A percentile compares a stretch with the other conserved stretches of the same genome.
Evolutionary conservation across 1,284 basidiomycete genomes (phyloP).

Genomic region (Sphagnurus paluster): DNA sequence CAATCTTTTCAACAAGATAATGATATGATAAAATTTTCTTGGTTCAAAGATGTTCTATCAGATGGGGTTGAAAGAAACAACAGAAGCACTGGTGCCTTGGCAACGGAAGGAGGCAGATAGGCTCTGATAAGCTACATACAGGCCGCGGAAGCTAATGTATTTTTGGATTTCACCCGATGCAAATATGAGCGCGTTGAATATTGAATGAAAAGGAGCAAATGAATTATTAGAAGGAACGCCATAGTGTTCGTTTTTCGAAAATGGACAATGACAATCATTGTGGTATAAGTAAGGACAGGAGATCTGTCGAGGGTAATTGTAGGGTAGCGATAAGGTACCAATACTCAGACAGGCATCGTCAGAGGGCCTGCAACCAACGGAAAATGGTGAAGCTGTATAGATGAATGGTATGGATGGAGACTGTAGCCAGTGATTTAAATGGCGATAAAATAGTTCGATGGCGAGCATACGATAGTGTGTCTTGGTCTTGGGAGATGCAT

Average conservation of each 20-base stretch:
- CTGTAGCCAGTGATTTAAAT: conserved; percentile 18
- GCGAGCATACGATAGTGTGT: conserved; percentile 20
- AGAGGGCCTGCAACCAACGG: conserved; percentile 6
- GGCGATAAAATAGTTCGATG: conserved; percentile 23
- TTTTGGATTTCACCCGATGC: too few relatives aligned
- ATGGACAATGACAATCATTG: conserved; percentile 19
- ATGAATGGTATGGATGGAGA: conserved; percentile 13
- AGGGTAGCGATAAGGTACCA: background rate
- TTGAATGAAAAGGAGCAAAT: conserved; percentile 1
- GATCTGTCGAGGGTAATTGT: conserved; percentile 12
- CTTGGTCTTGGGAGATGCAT: conserved; percentile 14
- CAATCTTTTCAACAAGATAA: too few relatives aligned
- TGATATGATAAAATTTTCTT: too few relatives aligned
- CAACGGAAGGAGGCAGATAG: too few relatives aligned
- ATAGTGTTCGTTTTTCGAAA: conserved; percentile 19
- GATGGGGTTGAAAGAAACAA: too few relatives aligned
- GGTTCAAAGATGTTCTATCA: too few relatives aligned
- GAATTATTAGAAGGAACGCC: conserved; percentile 15
- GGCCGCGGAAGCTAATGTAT: too few relatives aligned
- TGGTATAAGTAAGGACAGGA: conserved; percentile 25
- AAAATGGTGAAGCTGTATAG: conserved; percentile 10
- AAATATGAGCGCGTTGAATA: background rate
- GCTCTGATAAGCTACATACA: too few relatives aligned
- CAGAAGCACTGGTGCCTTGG: too few relatives aligned
- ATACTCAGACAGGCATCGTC: background rate